A percentile compares a stretch with the other conserved stretches of the same genome.
phyloP scores from a whole-genome alignment of 1,139 yeast species.

The Groenewaldozyma sp. region DNA sequence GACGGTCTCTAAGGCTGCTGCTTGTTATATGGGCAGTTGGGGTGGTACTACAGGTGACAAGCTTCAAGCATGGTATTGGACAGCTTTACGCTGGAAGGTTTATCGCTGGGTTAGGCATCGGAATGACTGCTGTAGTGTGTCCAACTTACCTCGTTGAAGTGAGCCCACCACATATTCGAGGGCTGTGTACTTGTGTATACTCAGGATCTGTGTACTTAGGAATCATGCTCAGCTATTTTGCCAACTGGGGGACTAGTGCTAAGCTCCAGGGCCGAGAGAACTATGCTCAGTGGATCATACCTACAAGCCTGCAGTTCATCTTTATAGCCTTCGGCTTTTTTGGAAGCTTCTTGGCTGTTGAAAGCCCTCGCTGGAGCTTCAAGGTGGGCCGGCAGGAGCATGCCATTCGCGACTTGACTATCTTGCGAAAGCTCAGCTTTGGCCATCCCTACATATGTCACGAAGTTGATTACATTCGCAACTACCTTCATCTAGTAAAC shows the following conservation, averaged over 20 bases:
- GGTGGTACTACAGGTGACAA: conserved; percentile 41
- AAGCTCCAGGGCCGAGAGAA: conserved; percentile 5
- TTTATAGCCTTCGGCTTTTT: conserved; percentile 35
- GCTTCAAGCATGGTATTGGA: conserved; percentile 34
- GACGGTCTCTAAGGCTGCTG: conserved; percentile 41
- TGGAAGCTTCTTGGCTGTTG: conserved; percentile 44
- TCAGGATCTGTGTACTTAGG: conserved; percentile 36
- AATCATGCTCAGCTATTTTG: conserved; percentile 31
- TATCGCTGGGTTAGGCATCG: conserved; percentile 47
- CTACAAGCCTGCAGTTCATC: conserved; percentile 35
- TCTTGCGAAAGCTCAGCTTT: conserved; percentile 40
- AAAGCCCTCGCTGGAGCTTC: conserved; percentile 42
- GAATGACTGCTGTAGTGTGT: conserved; percentile 51
- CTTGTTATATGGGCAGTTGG: conserved; percentile 38
- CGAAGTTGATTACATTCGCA: conserved; percentile 43
- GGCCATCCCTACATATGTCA: conserved; percentile 45
- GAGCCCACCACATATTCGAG: conserved; percentile 51
- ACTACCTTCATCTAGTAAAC: not conserved
- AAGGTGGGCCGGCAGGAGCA: conserved; percentile 11
- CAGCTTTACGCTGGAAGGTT: conserved; percentile 33
- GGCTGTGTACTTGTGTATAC: conserved; percentile 13
- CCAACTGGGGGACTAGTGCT: conserved; percentile 24
- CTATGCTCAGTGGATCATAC: conserved; percentile 19
- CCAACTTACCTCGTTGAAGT: conserved; percentile 62
- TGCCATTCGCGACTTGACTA: conserved; percentile 28